Percentiles rank a stretch among this genome's conserved stretches.
Conservation (phyloP, 768 basidiomycete species). For the Xerocomus spinulosus region DNA sequence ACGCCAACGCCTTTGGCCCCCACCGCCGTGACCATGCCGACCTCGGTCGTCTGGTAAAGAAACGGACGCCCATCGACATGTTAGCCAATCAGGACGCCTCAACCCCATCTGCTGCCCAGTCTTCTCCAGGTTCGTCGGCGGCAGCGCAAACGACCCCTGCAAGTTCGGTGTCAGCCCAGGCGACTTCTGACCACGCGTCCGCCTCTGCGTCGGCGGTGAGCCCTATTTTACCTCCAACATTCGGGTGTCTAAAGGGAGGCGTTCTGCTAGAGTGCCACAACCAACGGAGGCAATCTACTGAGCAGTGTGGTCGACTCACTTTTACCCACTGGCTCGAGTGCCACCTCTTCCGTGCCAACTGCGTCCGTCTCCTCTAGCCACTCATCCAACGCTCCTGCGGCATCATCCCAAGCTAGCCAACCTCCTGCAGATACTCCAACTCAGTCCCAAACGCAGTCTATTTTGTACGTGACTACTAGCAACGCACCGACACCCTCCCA, state of each 20-base stretch:
- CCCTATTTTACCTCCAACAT: not conserved
- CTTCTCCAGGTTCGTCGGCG: slow-evolving; percentile 11
- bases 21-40: slow-evolving; percentile 52
- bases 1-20: slow-evolving; percentile 41
- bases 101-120: slow-evolving; percentile 24
- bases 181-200: slow-evolving; percentile 10
- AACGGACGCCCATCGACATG: slow-evolving; percentile 58
- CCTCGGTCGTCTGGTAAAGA: slow-evolving; percentile 65
- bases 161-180: slow-evolving; percentile 13
- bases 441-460: slow-evolving; percentile 62
- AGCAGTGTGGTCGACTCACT: slow-evolving; percentile 9
- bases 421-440: slow-evolving; percentile 35
- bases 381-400: slow-evolving; percentile 12
- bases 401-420: slow-evolving; percentile 13
- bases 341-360: slow-evolving; percentile 16
- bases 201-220: slow-evolving; percentile 22
- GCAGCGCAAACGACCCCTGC: slow-evolving; percentile 10
- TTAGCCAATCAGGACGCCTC: no score
- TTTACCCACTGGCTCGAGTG: slow-evolving; percentile 15
- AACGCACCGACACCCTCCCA: slow-evolving; percentile 20
- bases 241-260: slow-evolving; percentile 1
- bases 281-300: slow-evolving; percentile 5
- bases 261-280: slow-evolving; percentile 10
- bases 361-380: slow-evolving; percentile 14
- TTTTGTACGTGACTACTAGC: slow-evolving; percentile 33